Evolutionary conservation across 2,329 filamentous ascomycete genomes (phyloP), one percentile per base, ranked within the genome.

Genomic region (Pseudonectria foliicola): DNA sequence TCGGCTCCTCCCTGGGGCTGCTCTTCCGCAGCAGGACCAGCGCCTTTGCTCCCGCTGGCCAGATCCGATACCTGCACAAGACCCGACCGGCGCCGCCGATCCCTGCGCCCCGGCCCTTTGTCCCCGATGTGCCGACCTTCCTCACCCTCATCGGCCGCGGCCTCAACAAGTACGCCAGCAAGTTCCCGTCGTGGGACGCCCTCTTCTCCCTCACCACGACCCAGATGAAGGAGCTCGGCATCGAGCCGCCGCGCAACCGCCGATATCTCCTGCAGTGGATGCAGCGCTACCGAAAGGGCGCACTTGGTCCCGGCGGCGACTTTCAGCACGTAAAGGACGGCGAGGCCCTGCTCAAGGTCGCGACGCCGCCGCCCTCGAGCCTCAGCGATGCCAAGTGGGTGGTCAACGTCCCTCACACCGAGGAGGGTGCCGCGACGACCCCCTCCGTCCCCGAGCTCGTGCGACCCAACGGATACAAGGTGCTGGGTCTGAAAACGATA

Each of bases 141-240:
- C 80, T 96, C 43, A 86, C 76, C 25, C 71, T 95, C 40, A 95
- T 96, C 62, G 92, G 92, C 50, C 89, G 92, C 44, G 81, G 81
- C 50, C 78, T 95, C 52, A 80, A 75, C 54, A 78, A 83, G 55
- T 86, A 95, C 67, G 76, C 83, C 31, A 71, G 77, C 62, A 96
- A 96, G 62, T 86, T 98, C 51, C 79, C 85, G 3, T 82, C 83
- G 10, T 96, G 92, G 92, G 83, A 92, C 34, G 77, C 85, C 6
- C 77, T 98, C 29, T 96, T 96, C 72, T 80, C 80, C 29, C 71
- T 92, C 45, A 80, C 77, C 14, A 87, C 85, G 13, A 60, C 71
- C 29, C 80, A 96, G 62, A 71, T 98, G 46, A 79, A 80, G 46
- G 81, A 90, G 50, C 71, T 92, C 13, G 90, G 92, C 37, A 73